Evolutionary conservation across 73 alveolate genomes (phyloP), one percentile per base, ranked within the genome.

Genomic region (Paramecium primaurelia): DNA sequence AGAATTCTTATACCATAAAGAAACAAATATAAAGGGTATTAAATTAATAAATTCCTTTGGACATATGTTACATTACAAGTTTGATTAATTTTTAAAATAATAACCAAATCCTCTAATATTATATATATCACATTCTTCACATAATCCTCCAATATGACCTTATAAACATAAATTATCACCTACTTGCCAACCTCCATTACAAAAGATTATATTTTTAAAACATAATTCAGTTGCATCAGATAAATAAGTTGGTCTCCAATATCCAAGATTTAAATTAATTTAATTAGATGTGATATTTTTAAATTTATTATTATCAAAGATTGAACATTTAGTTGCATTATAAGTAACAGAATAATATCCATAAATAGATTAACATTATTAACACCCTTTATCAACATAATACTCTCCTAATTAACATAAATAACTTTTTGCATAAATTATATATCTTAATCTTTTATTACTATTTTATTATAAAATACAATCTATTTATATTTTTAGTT

Each of bases 141-240:
- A 86, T 6, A 86, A 47, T 18, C 86, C 93, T 86, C 93, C 93
- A 30, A 58, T 28, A 86, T 86, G 14, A n/a, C 93, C 93, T 14
- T 30, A 47, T 1, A 10, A 16, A 8, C 93, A 86, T 16, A 58
- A 22, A 2, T 86, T 4, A 54, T 86, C 20, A 59, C 93, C 93
- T n/a, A 58, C 68, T 51, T 26, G 12, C 73, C 38, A 22, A 34
- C 93, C 93, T 0, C 93, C 93, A 14, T n/a, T 0, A 59, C 93
- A 86, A 25, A 18, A 54, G 18, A 18, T 6, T 64, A 51, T 26
- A 26, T 64, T 34, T 9, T 28, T 64, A 64, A 34, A 28, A 10
- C 84, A 64, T 12, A 28, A 28, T 64, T 64, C 84, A 6, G 47
- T 32, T 12, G 0, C 26, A 6, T 64, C 84, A 32, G 84, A 64